Conservation (phyloP, 2,329 filamentous ascomycete genomes). For the Neophaeococcomyces aloes region DNA sequence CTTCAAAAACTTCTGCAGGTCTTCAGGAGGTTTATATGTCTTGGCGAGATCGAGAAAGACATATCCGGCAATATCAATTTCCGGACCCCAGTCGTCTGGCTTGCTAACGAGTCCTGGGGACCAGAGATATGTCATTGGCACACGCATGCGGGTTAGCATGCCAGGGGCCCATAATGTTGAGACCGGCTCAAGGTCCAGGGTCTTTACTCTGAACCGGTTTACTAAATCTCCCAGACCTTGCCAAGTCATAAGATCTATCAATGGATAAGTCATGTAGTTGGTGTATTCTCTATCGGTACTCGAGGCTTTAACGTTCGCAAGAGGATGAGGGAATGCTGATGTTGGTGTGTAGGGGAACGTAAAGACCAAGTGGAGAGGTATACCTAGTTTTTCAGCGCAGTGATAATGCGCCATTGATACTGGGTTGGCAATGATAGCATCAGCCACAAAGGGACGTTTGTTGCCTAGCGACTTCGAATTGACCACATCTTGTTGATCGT, state of each 20-base stretch:
- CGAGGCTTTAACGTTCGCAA: constrained; percentile 62
- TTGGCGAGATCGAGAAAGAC: constrained; percentile 43
- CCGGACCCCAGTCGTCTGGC: constrained; percentile 44
- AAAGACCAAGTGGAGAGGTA: constrained; percentile 28
- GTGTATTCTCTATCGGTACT: constrained; percentile 63
- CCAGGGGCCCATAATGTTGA: constrained; percentile 69
- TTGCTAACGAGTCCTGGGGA: constrained; percentile 39
- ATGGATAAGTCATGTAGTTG: constrained; percentile 70
- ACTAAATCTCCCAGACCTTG: constrained; percentile 59
- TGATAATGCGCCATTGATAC: constrained; percentile 30
- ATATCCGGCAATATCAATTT: constrained; percentile 46
- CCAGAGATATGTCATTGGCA: constrained; percentile 67
- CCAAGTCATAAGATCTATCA: constrained; percentile 62
- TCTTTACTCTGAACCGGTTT: constrained; percentile 61
- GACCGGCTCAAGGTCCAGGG: constrained; percentile 60
- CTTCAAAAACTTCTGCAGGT: constrained; percentile 26
- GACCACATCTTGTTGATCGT: constrained; percentile 52
- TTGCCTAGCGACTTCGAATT: constrained; percentile 57
- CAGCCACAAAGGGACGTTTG: constrained; percentile 32
- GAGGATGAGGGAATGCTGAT: constrained; percentile 59
- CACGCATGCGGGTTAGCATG: constrained; percentile 59
- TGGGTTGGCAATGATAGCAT: constrained; percentile 32
- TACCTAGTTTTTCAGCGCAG: constrained; percentile 27
- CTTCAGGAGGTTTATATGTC: constrained; percentile 33
- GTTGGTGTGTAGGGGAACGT: constrained; percentile 63